Evolutionary conservation across 1,284 basidiomycete species (phyloP).

Genomic region (Ganoderma resinaceum): DNA sequence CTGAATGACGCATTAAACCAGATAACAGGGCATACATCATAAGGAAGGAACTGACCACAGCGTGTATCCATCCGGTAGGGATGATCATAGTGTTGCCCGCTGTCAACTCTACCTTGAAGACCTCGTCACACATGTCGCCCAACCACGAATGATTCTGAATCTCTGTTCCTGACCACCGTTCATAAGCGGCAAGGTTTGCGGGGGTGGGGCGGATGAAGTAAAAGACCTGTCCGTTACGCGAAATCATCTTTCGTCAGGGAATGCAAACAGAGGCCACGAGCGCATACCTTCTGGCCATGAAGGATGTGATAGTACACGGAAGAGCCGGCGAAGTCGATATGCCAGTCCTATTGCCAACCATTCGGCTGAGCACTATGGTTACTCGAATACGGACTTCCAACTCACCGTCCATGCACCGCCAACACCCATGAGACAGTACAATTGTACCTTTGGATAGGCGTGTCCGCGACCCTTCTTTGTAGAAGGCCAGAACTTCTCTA

Average conservation of each 20-base stretch:
- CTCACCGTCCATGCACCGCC: conserved; percentile 89
- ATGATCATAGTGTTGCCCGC: conserved; percentile 97
- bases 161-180: conserved; percentile 90
- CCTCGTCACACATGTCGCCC: conserved; percentile 89
- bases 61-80: conserved; percentile 97
- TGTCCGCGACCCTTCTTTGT: conserved; percentile 77
- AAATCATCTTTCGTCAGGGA: conserved; percentile 18
- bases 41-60: conserved; percentile 74
- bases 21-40: background rate
- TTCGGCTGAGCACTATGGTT: conserved; percentile 20
- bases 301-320: conserved; percentile 95
- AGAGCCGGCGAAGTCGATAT: conserved; percentile 94
- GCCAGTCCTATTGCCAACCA: conserved; percentile 84
- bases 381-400: conserved; percentile 14
- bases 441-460: conserved; percentile 91
- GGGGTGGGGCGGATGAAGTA: conserved; percentile 94
- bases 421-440: conserved; percentile 95
- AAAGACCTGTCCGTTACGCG: conserved; percentile 68
- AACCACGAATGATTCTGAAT: conserved; percentile 90
- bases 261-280: background rate
- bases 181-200: conserved; percentile 88
- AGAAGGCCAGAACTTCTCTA: conserved; percentile 92
- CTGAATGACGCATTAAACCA: conserved; percentile 45
- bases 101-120: conserved; percentile 82
- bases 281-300: conserved; percentile 75